These are phyloP conservation scores for Mesembryanthemum crystallinum DNA, from an alignment of 148 eudicot genomes.

Conservation along the genomic window DNA sequence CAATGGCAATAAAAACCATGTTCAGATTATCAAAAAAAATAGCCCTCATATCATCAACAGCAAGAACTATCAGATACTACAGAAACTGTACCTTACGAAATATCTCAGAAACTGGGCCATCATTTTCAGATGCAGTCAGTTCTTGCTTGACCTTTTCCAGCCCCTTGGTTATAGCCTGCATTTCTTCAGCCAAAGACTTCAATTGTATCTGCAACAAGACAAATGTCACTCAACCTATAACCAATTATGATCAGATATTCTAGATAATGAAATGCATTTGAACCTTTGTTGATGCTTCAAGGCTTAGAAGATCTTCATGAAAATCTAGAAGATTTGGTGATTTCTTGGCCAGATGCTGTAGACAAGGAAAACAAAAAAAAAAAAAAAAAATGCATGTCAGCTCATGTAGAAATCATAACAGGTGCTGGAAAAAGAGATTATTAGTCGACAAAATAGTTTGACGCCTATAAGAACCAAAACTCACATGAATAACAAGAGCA, in stretches of 20 bases:
- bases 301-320: conserved; percentile 64
- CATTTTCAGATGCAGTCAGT: conserved; percentile 73
- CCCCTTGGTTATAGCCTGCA: conserved; percentile 93
- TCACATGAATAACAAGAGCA: neutral
- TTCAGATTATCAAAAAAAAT: neutral
- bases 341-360: conserved; percentile 65
- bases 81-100: conserved; percentile 58
- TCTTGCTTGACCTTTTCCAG: conserved; percentile 88
- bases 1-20: neutral
- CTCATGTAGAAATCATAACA: neutral
- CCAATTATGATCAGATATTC: neutral
- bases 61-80: neutral
- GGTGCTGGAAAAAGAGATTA: neutral
- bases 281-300: conserved; percentile 90
- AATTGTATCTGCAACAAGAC: conserved; percentile 75
- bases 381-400: neutral
- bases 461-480: neutral
- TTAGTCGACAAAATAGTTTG: neutral
- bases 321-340: conserved; percentile 72
- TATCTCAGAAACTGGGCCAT: conserved; percentile 86
- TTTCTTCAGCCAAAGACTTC: conserved; percentile 96
- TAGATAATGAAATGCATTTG: conserved; percentile 12
- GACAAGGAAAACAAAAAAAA: conserved; percentile 14
- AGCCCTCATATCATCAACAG: neutral
- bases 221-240: conserved; percentile 17